Percentiles rank a stretch among this genome's conserved stretches.
These are phyloP conservation scores for Naematelia encephala DNA, from an alignment of 768 basidiomycete species.

Conservation along the genomic window DNA sequence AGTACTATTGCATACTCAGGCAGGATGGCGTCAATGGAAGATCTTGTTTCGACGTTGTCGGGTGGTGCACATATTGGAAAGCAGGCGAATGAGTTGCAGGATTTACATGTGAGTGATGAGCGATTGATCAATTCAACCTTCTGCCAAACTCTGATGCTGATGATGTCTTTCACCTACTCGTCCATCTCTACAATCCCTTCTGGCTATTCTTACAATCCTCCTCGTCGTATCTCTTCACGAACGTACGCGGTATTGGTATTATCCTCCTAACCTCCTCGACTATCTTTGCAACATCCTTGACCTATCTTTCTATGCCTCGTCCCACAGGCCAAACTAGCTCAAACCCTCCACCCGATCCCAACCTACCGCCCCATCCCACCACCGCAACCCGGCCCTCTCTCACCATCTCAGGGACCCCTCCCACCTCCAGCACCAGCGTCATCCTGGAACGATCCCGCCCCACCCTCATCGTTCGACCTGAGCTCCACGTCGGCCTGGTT, in stretches of 20 bases:
- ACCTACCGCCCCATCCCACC: slow-evolving; percentile 37
- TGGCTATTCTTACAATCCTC: not conserved
- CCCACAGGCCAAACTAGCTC: slow-evolving; percentile 36
- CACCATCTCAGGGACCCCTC: slow-evolving; percentile 19
- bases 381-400: slow-evolving; percentile 7
- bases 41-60: slow-evolving; percentile 38
- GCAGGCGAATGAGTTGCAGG: slow-evolving; percentile 33
- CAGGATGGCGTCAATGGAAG: slow-evolving; percentile 46
- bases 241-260: too few species aligned
- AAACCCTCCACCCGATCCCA: slow-evolving; percentile 24
- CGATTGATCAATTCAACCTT: not conserved
- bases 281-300: too few species aligned
- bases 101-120: slow-evolving; percentile 43
- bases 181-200: not conserved
- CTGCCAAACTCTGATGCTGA: not conserved
- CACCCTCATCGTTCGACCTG: slow-evolving; percentile 2
- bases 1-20: too few species aligned
- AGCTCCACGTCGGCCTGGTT: not conserved
- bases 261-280: not conserved
- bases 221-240: too few species aligned
- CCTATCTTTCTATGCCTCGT: too few species aligned
- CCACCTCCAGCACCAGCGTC: slow-evolving; percentile 44
- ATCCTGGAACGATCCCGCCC: slow-evolving; percentile 41
- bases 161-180: not conserved
- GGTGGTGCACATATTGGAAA: slow-evolving; percentile 30